Evolutionary conservation across 192 early-diverging fungal species (phyloP).

Genomic region (Rhizophlyctis rosea): DNA sequence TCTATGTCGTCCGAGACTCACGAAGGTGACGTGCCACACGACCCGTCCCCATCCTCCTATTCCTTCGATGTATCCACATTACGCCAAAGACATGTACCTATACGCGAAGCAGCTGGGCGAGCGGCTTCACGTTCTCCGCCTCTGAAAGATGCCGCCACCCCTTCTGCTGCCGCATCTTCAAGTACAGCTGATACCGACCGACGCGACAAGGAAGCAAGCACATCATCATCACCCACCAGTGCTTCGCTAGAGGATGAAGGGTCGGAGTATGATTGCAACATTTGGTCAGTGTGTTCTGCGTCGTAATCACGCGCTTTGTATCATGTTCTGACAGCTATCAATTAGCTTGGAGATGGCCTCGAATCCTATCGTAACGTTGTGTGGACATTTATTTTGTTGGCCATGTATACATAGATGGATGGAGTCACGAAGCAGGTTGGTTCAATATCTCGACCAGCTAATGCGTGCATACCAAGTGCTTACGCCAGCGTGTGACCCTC

Average conservation of each 20-base stretch:
- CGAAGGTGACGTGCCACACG: too few species aligned
- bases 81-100: constrained; percentile 1
- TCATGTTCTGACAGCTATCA: not conserved
- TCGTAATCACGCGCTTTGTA: not conserved
- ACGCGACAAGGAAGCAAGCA: too few species aligned
- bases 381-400: constrained; percentile 54
- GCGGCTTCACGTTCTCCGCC: not conserved
- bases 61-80: constrained; percentile 9
- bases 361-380: constrained; percentile 45
- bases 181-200: too few species aligned
- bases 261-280: constrained; percentile 37
- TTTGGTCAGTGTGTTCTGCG: constrained; percentile 18
- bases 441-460: too few species aligned
- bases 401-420: constrained; percentile 35
- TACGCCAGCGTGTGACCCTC: not conserved
- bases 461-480: not conserved
- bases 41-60: constrained; percentile 4
- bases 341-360: constrained; percentile 45
- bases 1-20: too few species aligned
- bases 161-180: too few species aligned
- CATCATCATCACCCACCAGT: too few species aligned
- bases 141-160: too few species aligned
- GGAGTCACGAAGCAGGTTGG: constrained; percentile 2
- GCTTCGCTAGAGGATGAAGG: constrained; percentile 35
- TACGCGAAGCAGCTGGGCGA: constrained; percentile 4